phyloP scores from a whole-genome alignment of 2,329 filamentous ascomycete genomes.

The Rhinocladiella mackenziei region DNA sequence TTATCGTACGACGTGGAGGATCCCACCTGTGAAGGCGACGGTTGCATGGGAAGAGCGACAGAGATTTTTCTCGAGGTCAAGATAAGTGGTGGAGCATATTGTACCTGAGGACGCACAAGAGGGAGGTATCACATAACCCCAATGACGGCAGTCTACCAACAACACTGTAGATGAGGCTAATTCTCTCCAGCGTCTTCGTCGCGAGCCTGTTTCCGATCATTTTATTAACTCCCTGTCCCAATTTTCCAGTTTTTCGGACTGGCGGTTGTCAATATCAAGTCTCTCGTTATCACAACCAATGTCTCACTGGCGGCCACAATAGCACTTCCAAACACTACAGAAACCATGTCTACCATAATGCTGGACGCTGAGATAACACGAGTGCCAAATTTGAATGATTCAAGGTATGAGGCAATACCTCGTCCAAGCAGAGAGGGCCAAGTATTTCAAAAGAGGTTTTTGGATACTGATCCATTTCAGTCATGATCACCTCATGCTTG shows the following conservation, averaged over 20 bases:
- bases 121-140: conserved; percentile 11
- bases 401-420: conserved; percentile 18
- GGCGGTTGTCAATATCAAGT: conserved; percentile 22
- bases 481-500: conserved; percentile 15
- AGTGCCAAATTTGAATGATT: conserved; percentile 6
- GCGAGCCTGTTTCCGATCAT: conserved; percentile 14
- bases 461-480: conserved; percentile 20
- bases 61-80: conserved; percentile 1
- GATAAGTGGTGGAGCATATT: conserved; percentile 21
- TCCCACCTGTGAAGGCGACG: not conserved
- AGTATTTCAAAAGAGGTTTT: conserved; percentile 1
- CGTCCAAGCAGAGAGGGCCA: conserved; percentile 1
- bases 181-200: conserved; percentile 7
- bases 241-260: conserved; percentile 8
- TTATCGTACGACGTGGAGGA: conserved; percentile 13
- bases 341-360: conserved; percentile 17
- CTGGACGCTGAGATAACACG: conserved; percentile 10
- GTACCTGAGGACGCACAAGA: conserved; percentile 9
- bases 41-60: conserved; percentile 5
- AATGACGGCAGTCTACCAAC: not conserved
- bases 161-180: conserved; percentile 13
- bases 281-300: conserved; percentile 14
- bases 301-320: conserved; percentile 17
- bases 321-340: conserved; percentile 12
- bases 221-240: conserved; percentile 14